Evolutionary conservation across 2,329 filamentous ascomycete species (phyloP), one percentile per base, ranked within the genome.

Genomic region (Phaeophleospora eucalypticola): DNA sequence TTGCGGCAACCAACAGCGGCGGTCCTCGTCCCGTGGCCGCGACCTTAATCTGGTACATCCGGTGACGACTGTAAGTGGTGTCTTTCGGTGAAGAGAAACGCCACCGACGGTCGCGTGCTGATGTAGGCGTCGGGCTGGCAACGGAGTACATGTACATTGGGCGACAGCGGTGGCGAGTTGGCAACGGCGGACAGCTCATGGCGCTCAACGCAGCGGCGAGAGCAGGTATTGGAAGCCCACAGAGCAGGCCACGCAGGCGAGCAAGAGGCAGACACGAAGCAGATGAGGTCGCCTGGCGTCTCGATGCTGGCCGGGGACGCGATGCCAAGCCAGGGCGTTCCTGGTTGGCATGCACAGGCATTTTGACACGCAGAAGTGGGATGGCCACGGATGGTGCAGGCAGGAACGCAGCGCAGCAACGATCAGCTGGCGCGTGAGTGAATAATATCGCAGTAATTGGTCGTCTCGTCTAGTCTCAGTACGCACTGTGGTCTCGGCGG

Each of bases 301-400:
- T 21, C 20, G 34, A 7, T 7, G 24, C 34, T 34, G 21, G 21
- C 41, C 6, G 29, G 35, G 20, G 24, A 36, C 6, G n/a, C 3
- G 36, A 16, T 18, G 36, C 24, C 24, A 12, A 29, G 24, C 24
- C 24, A 29, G 24, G 24, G 12, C 24, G 12, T 7, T 29, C 24
- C 24, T 29, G 24, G 24, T 29, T 29, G 24, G 24, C 24, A 12
- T 29, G 24, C 24, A 27, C 43, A 45, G 21, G 43, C 43, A 45
- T 45, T 24, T 45, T 40, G 43, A 45, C 43, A 45, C 43, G 41
- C 32, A 21, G 41, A 18, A 21, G 33, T 29, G 29, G 36, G 29
- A 43, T 29, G 29, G 10, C 19, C 17, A 33, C 20, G 41, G 16
- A 21, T 35, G 18, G 41, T 17, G 20, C 35, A 18, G 20, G 20